Base-by-base conservation (phyloP, 768 basidiomycete genomes). In the Clavaria fumosa region DNA sequence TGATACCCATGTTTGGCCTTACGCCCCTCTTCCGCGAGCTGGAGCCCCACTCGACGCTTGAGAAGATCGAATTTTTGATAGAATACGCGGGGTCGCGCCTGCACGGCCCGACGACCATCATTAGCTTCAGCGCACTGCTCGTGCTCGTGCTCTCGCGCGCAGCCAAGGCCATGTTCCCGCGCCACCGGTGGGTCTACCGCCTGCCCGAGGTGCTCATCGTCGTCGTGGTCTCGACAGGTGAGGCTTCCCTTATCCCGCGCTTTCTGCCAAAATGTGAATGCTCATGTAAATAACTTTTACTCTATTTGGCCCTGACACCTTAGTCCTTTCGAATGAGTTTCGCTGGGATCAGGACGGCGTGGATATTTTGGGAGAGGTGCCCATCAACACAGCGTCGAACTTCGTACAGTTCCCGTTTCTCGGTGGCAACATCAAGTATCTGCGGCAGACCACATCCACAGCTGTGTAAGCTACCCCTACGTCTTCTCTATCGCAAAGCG, bases 1-100 rank as follows among this genome's bases (percentile, higher is more conserved):
- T 90, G 12, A 75, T 88, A 19, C 86, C 90, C 0, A 90, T 96
- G 81, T 69, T 95, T 33, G 90, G 90, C 18, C 66, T 96, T 18
- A 59, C 59, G 4, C 56, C 57, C 2, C 60, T 85, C 7, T 65
- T 72, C 43, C 67, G 66, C 38, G 30, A 51, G 12, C 35, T 70
- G 7, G 70, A 78, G 48, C 78, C 78, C 3, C 62, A 78, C 45
- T 67, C 75, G 2, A 77, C 86, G 0, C 45, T 83, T 15, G 75
- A 82, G 42, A 97, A 96, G 54, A 52, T 81, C 7, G 11, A 72
- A 5, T 96, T 96, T 57, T 56, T 96, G 12, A 23, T 79, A 15
- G 63, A 75, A 48, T 60, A 79, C 43, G 61, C 60, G 3, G 63
- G 70, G 48, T 56, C 64, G 1, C 59, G 78, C 38, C 53, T 69